Percentiles rank a stretch among this genome's conserved stretches.
These are phyloP conservation scores for Colletotrichum cordylinicola DNA, from an alignment of 2,329 filamentous ascomycete species.

Conservation along the genomic window DNA sequence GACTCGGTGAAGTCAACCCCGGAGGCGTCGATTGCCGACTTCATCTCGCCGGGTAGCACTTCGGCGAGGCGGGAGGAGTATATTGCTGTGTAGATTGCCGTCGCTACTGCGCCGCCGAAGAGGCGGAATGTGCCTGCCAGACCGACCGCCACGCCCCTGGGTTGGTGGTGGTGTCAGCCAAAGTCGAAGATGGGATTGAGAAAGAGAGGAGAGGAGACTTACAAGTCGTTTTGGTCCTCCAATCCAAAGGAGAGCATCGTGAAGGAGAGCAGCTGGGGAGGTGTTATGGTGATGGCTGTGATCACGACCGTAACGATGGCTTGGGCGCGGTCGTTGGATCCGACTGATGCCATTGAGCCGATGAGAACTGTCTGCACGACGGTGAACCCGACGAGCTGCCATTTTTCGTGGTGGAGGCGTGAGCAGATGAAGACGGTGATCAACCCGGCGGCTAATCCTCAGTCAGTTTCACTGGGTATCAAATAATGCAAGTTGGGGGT, in stretches of 20 bases:
- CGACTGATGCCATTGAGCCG: constrained; percentile 37
- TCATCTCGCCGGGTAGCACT: constrained; percentile 27
- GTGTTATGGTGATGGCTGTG: constrained; percentile 34
- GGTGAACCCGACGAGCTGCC: constrained; percentile 39
- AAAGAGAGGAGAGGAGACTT: neutral
- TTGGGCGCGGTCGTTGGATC: constrained; percentile 34
- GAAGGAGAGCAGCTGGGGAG: constrained; percentile 36
- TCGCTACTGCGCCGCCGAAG: constrained; percentile 40
- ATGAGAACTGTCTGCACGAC: constrained; percentile 38
- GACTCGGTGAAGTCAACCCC: constrained; percentile 25
- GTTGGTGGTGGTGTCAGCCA: constrained; percentile 20
- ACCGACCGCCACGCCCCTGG: constrained; percentile 39
- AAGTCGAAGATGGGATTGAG: neutral
- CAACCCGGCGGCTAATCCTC: neutral
- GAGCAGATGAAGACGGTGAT: constrained; percentile 17
- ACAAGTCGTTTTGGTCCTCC: constrained; percentile 27
- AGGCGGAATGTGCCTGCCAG: constrained; percentile 40
- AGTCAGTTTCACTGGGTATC: neutral
- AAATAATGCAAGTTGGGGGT: too few relatives aligned
- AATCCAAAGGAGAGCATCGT: constrained; percentile 39
- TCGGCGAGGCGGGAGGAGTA: constrained; percentile 32
- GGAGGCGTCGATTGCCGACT: constrained; percentile 24
- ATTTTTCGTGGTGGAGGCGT: constrained; percentile 37
- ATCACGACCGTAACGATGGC: constrained; percentile 38
- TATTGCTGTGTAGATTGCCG: constrained; percentile 42